Percentiles rank a stretch among this genome's conserved stretches.
Evolutionary conservation across 192 early-diverging fungal genomes (phyloP).

Genomic region (Entomortierella chlamydospora): DNA sequence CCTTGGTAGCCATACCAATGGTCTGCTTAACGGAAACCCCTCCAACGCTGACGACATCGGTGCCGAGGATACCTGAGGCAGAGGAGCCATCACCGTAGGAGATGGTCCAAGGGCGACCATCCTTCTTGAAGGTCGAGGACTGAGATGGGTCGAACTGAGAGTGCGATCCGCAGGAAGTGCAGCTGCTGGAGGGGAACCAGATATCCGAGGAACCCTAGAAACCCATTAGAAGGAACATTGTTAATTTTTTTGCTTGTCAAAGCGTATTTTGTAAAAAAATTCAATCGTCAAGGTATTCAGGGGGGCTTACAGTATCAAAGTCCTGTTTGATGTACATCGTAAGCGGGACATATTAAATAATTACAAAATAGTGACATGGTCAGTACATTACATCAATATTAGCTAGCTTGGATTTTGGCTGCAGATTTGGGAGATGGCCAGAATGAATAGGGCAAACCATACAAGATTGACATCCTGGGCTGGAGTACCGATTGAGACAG

Average conservation of each 20-base stretch:
- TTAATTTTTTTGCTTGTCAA: not conserved
- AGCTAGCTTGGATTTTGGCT: too few relatives aligned
- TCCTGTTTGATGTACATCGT: not conserved
- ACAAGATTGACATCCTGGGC: conserved; percentile 56
- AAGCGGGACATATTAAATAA: not conserved
- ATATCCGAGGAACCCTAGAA: conserved; percentile 64
- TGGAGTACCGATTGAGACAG: conserved; percentile 69
- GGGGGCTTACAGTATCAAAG: conserved; percentile 47
- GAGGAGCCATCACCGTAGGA: conserved; percentile 72
- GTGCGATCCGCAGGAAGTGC: conserved; percentile 60
- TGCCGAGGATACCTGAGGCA: conserved; percentile 52
- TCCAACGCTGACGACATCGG: conserved; percentile 69
- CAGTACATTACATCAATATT: too few relatives aligned
- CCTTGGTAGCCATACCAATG: conserved; percentile 68
- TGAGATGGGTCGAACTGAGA: conserved; percentile 58
- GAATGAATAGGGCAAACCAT: not conserved
- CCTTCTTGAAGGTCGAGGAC: conserved; percentile 65
- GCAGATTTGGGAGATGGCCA: too few relatives aligned
- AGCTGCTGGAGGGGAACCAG: conserved; percentile 65
- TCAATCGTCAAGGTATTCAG: not conserved
- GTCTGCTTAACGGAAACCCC: conserved; percentile 68
- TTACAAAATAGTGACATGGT: too few relatives aligned
- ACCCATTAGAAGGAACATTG: not conserved
- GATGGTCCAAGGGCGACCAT: conserved; percentile 69
- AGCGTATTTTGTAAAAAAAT: not conserved